Base-by-base conservation (phyloP, 129 eudicot genomes). In the Helianthus tuberosus region DNA sequence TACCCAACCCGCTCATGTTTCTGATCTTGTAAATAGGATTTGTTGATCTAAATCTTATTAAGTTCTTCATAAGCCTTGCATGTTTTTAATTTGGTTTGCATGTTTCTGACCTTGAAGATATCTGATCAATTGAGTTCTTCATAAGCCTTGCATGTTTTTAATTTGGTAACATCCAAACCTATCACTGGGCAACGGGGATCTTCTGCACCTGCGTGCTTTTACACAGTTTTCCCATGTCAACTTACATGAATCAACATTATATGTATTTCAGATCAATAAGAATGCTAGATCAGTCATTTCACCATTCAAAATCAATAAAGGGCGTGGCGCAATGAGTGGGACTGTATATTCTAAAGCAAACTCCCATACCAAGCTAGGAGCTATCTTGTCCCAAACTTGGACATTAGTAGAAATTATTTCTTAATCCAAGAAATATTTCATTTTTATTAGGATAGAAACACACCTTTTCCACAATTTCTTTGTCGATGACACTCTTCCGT, bases 391-490 rank as follows among this genome's bases (percentile, higher is more conserved):
- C 97, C 99, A 94, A 58, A 91, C 99, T 97, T 93, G 86, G 55
- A 66, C 63, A 61, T 39, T 71, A 25, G 69, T 64, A 32, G 25
- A 23, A 36, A 61, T 9, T 43, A 65, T 66, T 62, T 6, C 47
- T 14, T 36, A 11, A 63, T 35, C 8, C 41, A 25, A 59, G 55
- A 25, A 13, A 20, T 20, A 48, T 11, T 6, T 23, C 64, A 13
- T 52, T 3, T 3, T 17, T 1, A 2, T 39, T 17, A 66, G 61
- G 64, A 61, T 12, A 44, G 38, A 32, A 60, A 51, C 88, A 68
- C 54, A 93, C 97, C 94, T 91, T 91, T 78, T 91, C 96, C 75
- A 94, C 99, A 23, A 91, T 96, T 83, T 94, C 97, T 78, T 85
- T 90, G 73, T 94, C 96, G 20, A 94, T 86, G 43, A 23, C 82